A percentile compares a stretch with the other conserved stretches of the same genome.
Conservation (phyloP, 139 green algal genomes). For the Desmodesmus armatus region DNA sequence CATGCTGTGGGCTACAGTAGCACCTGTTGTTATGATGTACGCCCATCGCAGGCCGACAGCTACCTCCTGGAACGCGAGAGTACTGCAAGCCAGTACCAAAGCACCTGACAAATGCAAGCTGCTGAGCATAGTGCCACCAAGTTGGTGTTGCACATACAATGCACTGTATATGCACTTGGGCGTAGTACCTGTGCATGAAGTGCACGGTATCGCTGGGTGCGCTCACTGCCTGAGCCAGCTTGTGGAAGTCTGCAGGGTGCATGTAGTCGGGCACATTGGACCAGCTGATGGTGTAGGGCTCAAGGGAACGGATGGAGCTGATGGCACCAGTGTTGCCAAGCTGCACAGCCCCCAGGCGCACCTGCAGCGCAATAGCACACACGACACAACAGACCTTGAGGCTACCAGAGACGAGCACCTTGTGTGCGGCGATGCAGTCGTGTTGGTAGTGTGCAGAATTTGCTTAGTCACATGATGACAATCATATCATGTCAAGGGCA, state of each 20-base stretch:
- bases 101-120: neutral
- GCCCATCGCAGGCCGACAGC: too few species aligned
- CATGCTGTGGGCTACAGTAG: too few species aligned
- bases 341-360: neutral
- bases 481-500: too few species aligned
- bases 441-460: too few species aligned
- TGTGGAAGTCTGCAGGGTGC: slow-evolving; percentile 42
- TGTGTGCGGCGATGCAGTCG: too few species aligned
- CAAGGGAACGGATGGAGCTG: slow-evolving; percentile 37
- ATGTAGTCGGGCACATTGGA: slow-evolving; percentile 52
- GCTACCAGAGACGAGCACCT: too few species aligned
- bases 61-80: too few species aligned
- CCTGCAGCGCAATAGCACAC: too few species aligned
- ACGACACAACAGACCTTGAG: too few species aligned
- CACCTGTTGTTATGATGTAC: too few species aligned
- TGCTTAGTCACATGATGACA: too few species aligned
- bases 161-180: neutral
- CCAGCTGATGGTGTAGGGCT: slow-evolving; percentile 57
- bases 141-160: slow-evolving; percentile 13
- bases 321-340: neutral
- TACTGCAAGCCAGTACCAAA: too few species aligned
- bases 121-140: neutral
- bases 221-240: slow-evolving; percentile 16
- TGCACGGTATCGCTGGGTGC: slow-evolving; percentile 29
- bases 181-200: slow-evolving; percentile 37